Base-by-base conservation (phyloP, 306 rosid genomes). In the Prunus campanulata region DNA sequence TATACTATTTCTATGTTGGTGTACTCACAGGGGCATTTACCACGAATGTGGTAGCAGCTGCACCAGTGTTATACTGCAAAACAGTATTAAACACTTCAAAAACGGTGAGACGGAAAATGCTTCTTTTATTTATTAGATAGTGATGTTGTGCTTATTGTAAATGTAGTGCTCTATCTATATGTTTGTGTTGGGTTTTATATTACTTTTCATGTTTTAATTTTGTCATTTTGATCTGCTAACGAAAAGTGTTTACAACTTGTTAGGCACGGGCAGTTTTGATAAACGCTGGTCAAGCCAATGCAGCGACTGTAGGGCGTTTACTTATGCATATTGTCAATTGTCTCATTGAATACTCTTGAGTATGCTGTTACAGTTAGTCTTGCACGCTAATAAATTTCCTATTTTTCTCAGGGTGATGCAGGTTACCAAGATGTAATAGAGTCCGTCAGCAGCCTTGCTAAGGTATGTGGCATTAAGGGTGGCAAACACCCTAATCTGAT, bases 251-350 rank as follows among this genome's bases (percentile, higher is more conserved):
- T 74, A 25, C 74, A 39, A 86, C 78, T 75, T 78, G 56, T 61
- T 89, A 92, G 97, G 98, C 95, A 3, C 97, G 97, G 54, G 97
- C 96, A 18, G 95, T 94, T 76, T 79, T 94, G 81, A 94, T 86
- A 68, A 94, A 94, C 76, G 98, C 98, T 57, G 98, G 98, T 81
- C 98, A 94, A 83, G 98, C 97, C 75, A 94, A 94, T 88, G 98
- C 97, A 14, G 96, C 96, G 44, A 92, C 97, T 67, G 98, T 94
- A 86, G 69, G 79, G 29, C 44, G 8, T 63, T 7, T 49, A 42
- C 59, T 46, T 61, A 75, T 30, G 20, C 25, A 9, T 39, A n/a
- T 15, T 6, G 24, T 24, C 55, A 4, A 27, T 57, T 14, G 12
- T 22, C 25, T 2, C 20, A 0, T 15, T 54, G 14, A 35, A 18